Percentiles rank a stretch among this genome's conserved stretches.
Conservation (phyloP, 2,329 filamentous ascomycete species). For the Plenodomus tracheiphilus region DNA sequence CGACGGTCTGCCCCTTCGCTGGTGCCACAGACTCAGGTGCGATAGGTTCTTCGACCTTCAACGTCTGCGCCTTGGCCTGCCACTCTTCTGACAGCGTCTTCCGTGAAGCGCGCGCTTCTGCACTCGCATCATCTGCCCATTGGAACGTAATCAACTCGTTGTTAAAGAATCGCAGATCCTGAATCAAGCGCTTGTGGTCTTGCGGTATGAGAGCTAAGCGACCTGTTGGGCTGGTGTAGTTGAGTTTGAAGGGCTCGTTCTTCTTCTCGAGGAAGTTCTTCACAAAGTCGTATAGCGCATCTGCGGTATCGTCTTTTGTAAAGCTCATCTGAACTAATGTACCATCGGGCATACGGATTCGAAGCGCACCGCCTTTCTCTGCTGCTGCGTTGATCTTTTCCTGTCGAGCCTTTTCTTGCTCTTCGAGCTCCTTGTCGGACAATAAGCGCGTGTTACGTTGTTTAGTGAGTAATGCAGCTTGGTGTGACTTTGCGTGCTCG, state of each 20-base stretch:
- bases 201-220: slow-evolving; percentile 50
- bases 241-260: slow-evolving; percentile 71
- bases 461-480: slow-evolving; percentile 64
- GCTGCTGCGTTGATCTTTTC: slow-evolving; percentile 68
- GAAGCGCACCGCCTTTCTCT: slow-evolving; percentile 66
- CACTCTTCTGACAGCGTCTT: slow-evolving; percentile 63
- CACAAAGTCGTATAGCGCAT: slow-evolving; percentile 74
- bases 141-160: slow-evolving; percentile 74
- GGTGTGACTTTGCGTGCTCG: slow-evolving; percentile 74
- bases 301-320: slow-evolving; percentile 67
- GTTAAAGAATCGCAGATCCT: slow-evolving; percentile 70
- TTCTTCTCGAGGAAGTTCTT: slow-evolving; percentile 68
- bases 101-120: slow-evolving; percentile 55
- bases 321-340: slow-evolving; percentile 75
- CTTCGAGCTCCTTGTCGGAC: slow-evolving; percentile 80
- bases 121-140: slow-evolving; percentile 69
- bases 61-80: slow-evolving; percentile 64
- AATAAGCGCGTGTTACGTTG: slow-evolving; percentile 75
- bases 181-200: slow-evolving; percentile 64
- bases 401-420: slow-evolving; percentile 66
- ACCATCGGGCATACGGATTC: slow-evolving; percentile 86
- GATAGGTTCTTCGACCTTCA: slow-evolving; percentile 63
- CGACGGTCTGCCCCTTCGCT: slow-evolving; percentile 19
- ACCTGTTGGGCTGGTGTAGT: slow-evolving; percentile 61
- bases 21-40: slow-evolving; percentile 12